Evolutionary conservation across 495 filamentous ascomycete species (phyloP), one percentile per base, ranked within the genome.

Genomic region (Letharia lupina): DNA sequence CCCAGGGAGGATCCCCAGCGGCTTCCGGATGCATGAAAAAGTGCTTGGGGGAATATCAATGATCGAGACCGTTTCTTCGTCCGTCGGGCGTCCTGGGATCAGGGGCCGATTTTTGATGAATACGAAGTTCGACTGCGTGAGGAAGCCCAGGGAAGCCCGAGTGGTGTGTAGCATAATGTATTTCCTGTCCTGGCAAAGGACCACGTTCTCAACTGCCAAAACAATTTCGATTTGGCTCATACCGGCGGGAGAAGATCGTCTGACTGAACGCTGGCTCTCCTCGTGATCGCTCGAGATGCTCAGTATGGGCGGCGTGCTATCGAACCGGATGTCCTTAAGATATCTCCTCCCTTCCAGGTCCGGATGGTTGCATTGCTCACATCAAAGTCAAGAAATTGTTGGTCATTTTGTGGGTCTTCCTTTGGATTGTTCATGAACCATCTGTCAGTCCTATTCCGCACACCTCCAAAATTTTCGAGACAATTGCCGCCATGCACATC

Each of bases 201-300:
- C 41, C 44, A 2, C 15, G 10, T 37, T 20, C 8, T 54, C n/a
- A n/a, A 63, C 47, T 15, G 35, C 44, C 11, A 9, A 45, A 4
- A 7, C n/a, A 20, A 45, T 3, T 8, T 57, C 50, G 6, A 35
- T 10, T 11, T 39, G 35, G 39, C 35, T 31, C 2, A 56, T 7
- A 4, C 47, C 62, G 5, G n/a, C 62, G 3, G 48, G 62, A 6
- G 47, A 63, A 40, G 62, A 57, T 20, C 62, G 52, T 31, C 39
- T 41, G 13, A 33, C 35, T 7, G 31, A 2, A 40, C 18, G 48
- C n/a, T 63, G 48, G 47, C 1, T 31, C 9, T 16, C 37, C 8
- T 42, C n/a, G 31, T 31, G 10, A 16, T 42, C n/a, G 23, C 8
- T 35, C 16, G 28, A 63, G 23, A 52, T n/a, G 41, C 28, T 63